Conservation (phyloP, 352 stramenopile genomes). For the Pythium oligandrum region DNA sequence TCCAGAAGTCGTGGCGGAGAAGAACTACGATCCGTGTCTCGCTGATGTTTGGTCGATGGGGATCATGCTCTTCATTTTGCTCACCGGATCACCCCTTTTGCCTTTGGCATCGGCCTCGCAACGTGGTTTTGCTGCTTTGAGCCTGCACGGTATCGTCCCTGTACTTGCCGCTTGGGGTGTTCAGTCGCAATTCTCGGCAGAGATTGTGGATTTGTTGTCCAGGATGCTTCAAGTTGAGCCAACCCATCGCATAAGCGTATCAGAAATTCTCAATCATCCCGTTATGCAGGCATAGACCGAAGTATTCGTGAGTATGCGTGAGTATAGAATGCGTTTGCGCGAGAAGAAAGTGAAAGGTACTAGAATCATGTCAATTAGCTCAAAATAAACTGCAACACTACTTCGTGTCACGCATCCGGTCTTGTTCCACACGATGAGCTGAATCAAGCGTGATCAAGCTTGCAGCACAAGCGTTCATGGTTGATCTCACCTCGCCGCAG, state of each 20-base stretch:
- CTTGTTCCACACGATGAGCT: no score
- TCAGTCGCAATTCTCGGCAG: conserved; percentile 16
- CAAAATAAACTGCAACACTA: no score
- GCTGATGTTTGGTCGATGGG: conserved; percentile 43
- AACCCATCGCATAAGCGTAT: conserved; percentile 18
- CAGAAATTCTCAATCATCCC: conserved; percentile 17
- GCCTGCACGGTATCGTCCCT: conserved; percentile 26
- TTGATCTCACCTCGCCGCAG: no score
- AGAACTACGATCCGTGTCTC: conserved; percentile 27
- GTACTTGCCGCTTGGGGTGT: conserved; percentile 49
- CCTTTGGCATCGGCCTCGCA: conserved; percentile 27
- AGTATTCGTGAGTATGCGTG: background rate
- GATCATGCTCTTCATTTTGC: conserved; percentile 41
- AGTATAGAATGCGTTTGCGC: no score
- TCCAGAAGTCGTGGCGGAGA: conserved; percentile 24
- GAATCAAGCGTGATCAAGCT: no score
- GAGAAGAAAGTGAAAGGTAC: no score
- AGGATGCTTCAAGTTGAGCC: conserved; percentile 31
- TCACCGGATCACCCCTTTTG: conserved; percentile 28
- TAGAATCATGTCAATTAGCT: no score
- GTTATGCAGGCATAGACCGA: background rate
- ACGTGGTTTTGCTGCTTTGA: conserved; percentile 25
- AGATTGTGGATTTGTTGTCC: conserved; percentile 21
- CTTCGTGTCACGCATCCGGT: no score
- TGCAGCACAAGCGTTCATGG: no score